Base-by-base conservation (phyloP, 2,329 filamentous ascomycete species). In the Epichloe brachyelytri region DNA sequence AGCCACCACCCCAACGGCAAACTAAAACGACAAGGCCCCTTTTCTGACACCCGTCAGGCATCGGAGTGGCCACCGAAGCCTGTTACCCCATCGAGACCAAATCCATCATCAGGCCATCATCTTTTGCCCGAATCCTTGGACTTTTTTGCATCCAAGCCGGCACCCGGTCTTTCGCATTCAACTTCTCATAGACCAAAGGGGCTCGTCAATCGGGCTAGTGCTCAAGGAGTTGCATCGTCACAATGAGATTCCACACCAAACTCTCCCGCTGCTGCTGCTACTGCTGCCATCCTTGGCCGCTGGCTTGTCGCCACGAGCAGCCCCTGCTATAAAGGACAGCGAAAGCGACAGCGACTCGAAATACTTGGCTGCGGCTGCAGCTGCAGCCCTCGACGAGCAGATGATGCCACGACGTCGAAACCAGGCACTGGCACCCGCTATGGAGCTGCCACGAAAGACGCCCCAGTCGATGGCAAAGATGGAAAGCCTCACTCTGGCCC, bases 401-500 rank as follows among this genome's bases (percentile, higher is more conserved):
- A 60, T 46, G 62, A 63, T 19, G 47, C 55, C 10, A 53, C 62
- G 11, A 49, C 57, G 14, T 52, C 59, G n/a, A 59, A 62, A 43
- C 56, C 56, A 43, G 56, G 60, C 26, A 70, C 68, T 54, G 55
- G 53, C 40, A 39, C 38, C 15, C 69, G 68, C 49, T 62, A 63
- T 48, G 62, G 64, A 33, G 53, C 70, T 10, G 72, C 73, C 34
- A 75, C 71, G 52, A 89, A 89, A 65, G 84, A 93, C 71, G 88
- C 86, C 51, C 91, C 91, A 0, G 84, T 96, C 19, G 93, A 97
- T 65, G 90, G 90, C 44, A 85, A 86, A 60, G 93, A 97, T 70
- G 93, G 93, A 46, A 93, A 90, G 70, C 93, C 93, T 45, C 91
- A 96, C 64, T 80, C 84, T 19, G 93, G 93, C 2, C 93, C 93